A percentile compares a stretch with the other conserved stretches of the same genome.
These are phyloP conservation scores for Claviceps digitariae DNA, from an alignment of 2,329 filamentous ascomycete species.

Conservation along the genomic window DNA sequence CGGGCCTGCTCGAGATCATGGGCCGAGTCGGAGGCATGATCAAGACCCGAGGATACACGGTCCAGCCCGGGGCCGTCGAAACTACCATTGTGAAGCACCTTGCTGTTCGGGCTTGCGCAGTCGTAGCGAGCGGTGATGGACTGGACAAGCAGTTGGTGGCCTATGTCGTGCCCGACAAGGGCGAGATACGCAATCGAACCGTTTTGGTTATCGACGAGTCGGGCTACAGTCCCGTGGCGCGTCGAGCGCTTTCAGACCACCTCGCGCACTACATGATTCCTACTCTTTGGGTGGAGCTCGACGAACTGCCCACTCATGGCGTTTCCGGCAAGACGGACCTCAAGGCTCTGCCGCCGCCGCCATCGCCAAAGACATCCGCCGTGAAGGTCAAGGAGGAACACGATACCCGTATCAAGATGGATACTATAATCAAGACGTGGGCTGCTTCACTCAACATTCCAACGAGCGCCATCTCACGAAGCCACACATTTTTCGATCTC, in stretches of 20 bases:
- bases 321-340: slow-evolving; percentile 71
- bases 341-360: slow-evolving; percentile 55
- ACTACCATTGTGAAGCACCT: slow-evolving; percentile 56
- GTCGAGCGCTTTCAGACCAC: slow-evolving; percentile 49
- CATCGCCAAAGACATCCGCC: slow-evolving; percentile 32
- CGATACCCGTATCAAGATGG: slow-evolving; percentile 50
- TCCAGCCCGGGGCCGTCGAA: slow-evolving; percentile 65
- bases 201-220: slow-evolving; percentile 53
- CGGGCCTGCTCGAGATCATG: slow-evolving; percentile 59
- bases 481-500: slow-evolving; percentile 70
- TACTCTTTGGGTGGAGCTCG: slow-evolving; percentile 60
- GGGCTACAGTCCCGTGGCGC: slow-evolving; percentile 56
- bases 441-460: slow-evolving; percentile 56
- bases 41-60: slow-evolving; percentile 65
- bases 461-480: slow-evolving; percentile 45
- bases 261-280: slow-evolving; percentile 79
- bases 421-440: slow-evolving; percentile 60
- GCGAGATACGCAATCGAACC: slow-evolving; percentile 42
- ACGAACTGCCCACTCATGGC: slow-evolving; percentile 57
- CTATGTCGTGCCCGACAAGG: slow-evolving; percentile 58
- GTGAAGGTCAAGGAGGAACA: slow-evolving; percentile 30
- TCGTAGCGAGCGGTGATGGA: slow-evolving; percentile 62
- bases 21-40: slow-evolving; percentile 69
- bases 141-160: slow-evolving; percentile 63
- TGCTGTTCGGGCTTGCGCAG: slow-evolving; percentile 57